phyloP scores from a whole-genome alignment of 768 basidiomycete species.

The Xerocomellus dryophilus region DNA sequence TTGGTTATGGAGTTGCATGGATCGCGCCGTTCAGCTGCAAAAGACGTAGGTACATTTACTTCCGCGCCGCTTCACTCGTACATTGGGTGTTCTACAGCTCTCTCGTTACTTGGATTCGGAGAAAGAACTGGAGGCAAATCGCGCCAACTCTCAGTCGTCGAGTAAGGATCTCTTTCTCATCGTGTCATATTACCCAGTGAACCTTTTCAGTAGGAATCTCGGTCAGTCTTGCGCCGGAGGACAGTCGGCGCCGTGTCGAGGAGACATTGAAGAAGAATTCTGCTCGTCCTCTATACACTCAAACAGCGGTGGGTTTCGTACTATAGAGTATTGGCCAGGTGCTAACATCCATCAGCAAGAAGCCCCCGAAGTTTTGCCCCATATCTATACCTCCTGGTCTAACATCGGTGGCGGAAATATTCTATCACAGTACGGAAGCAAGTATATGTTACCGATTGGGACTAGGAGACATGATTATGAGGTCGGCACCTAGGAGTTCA shows the following conservation, averaged over 20 bases:
- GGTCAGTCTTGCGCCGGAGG: slow-evolving; percentile 39
- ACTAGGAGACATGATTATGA: slow-evolving; percentile 67
- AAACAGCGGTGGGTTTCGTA: slow-evolving; percentile 43
- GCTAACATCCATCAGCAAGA: slow-evolving; percentile 40
- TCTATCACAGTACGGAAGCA: slow-evolving; percentile 69
- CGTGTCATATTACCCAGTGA: background rate
- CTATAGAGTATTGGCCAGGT: background rate
- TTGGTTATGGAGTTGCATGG: slow-evolving; percentile 67
- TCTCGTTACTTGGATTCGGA: slow-evolving; percentile 3
- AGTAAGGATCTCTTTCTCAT: slow-evolving; percentile 6
- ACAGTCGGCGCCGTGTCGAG: slow-evolving; percentile 62
- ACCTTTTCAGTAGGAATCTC: background rate
- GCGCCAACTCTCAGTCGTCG: background rate
- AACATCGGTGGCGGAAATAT: slow-evolving; percentile 54
- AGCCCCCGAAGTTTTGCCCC: slow-evolving; percentile 66
- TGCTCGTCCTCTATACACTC: slow-evolving; percentile 61
- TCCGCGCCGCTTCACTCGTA: background rate
- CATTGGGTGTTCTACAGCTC: slow-evolving; percentile 13
- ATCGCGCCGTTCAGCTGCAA: slow-evolving; percentile 46
- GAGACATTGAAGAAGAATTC: slow-evolving; percentile 58
- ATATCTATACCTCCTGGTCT: slow-evolving; percentile 79
- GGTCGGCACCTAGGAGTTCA: slow-evolving; percentile 38
- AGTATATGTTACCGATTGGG: slow-evolving; percentile 80
- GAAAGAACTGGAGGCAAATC: background rate
- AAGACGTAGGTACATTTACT: slow-evolving; percentile 42